A percentile compares a stretch with the other conserved stretches of the same genome.
Evolutionary conservation across 768 basidiomycete species (phyloP).

Genomic region (Pulveroboletus sp.): DNA sequence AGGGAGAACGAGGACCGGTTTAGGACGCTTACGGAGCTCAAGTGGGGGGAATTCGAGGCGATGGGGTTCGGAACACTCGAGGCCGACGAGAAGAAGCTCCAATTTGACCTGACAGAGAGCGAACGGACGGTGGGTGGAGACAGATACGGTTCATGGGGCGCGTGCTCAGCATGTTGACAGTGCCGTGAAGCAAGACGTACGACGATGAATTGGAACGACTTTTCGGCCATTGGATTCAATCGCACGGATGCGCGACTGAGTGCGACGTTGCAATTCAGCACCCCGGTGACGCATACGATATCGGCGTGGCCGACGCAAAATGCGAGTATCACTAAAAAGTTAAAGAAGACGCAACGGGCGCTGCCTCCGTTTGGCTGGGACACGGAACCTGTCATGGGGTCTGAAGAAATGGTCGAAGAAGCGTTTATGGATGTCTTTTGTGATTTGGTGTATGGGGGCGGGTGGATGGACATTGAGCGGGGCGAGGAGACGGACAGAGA

Average conservation of each 20-base stretch:
- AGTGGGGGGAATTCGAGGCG: slow-evolving; percentile 90
- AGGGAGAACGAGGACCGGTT: slow-evolving; percentile 67
- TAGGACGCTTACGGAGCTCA: slow-evolving; percentile 77
- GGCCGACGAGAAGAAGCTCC: slow-evolving; percentile 63
- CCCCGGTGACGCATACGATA: slow-evolving; percentile 55
- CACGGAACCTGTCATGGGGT: slow-evolving; percentile 76
- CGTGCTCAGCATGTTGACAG: slow-evolving; percentile 35
- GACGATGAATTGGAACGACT: slow-evolving; percentile 90
- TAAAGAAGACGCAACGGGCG: slow-evolving; percentile 73
- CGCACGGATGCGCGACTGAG: slow-evolving; percentile 74
- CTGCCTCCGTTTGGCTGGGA: slow-evolving; percentile 92
- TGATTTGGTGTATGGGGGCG: slow-evolving; percentile 76
- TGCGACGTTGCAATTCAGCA: slow-evolving; percentile 78
- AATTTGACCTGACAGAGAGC: slow-evolving; percentile 91
- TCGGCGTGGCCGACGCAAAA: slow-evolving; percentile 72
- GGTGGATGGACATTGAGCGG: slow-evolving; percentile 80
- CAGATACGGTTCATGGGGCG: not conserved
- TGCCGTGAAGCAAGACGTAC: slow-evolving; percentile 69
- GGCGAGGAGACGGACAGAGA: slow-evolving; percentile 75
- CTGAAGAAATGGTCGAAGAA: slow-evolving; percentile 84
- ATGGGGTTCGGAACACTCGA: slow-evolving; percentile 69
- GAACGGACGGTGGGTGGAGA: slow-evolving; percentile 55
- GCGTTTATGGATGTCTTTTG: slow-evolving; percentile 87
- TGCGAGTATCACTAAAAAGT: slow-evolving; percentile 69
- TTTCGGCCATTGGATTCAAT: slow-evolving; percentile 79